Evolutionary conservation across 129 eudicot species (phyloP), one percentile per base, ranked within the genome.

Genomic region (Chrysanthemum makinoi): DNA sequence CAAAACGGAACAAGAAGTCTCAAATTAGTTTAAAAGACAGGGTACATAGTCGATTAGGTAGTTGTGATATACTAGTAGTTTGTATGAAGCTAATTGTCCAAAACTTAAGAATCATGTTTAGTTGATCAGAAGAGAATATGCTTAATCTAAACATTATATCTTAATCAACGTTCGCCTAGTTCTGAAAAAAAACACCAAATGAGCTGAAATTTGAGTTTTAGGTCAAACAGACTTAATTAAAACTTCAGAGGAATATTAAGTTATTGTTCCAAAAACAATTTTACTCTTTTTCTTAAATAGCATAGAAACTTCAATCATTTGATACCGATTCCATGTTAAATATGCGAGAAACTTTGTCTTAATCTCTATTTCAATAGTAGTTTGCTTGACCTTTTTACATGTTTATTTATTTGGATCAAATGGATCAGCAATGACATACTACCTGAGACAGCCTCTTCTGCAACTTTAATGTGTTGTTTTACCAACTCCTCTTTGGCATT

Each of bases 361-460:
- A 30, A 72, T 61, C 18, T 72, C 18, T 28, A 47, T 28, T 48
- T 35, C 62, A 16, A 7, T 64, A 5, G 59, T 1, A 5, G 28
- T 39, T 16, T 47, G 20, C 6, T 48, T 72, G 60, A 72, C 69
- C 49, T 60, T 0, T 20, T 19, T 39, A 1, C 1, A n/a, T 46
- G n/a, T 50, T 58, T 19, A 30, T 33, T 26, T 60, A 22, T 12
- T 13, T 62, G 47, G 48, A 62, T 14, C 18, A 62, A 30, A 62
- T 4, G 66, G n/a, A 12, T 39, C 10, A 51, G 26, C 1, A 22
- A 17, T 28, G 60, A 12, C 16, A 14, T 62, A 54, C 74, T 30
- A 80, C 83, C 83, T 80, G 80, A 74, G 53, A 80, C 83, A 69
- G 83, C 83, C 63, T 80, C 83, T 67, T 80, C 83, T 68, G 83